These are phyloP conservation scores for Puccinia coronata DNA, from an alignment of 1,284 basidiomycete genomes.

Conservation along the genomic window DNA sequence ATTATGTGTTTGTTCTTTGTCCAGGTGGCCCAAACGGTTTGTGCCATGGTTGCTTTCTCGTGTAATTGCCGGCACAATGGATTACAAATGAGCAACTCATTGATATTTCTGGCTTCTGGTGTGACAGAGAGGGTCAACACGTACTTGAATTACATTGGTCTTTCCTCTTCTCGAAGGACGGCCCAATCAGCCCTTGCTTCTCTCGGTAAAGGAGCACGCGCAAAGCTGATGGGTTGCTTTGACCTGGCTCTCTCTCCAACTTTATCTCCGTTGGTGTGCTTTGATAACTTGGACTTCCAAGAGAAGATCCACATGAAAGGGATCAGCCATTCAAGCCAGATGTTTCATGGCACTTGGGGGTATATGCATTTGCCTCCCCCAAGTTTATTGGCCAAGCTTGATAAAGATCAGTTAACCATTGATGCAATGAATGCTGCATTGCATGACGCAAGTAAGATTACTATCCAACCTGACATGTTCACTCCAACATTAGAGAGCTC, in stretches of 20 bases:
- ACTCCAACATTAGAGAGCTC: not conserved
- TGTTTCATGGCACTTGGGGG: conserved; percentile 36
- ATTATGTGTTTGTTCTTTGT: no score
- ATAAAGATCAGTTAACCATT: not conserved
- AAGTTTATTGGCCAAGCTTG: not conserved
- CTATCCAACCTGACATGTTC: not conserved
- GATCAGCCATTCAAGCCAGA: not conserved
- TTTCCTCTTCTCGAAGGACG: not conserved
- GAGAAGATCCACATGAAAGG: not conserved
- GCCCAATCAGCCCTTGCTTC: not conserved
- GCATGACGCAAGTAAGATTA: not conserved
- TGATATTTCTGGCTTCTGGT: no score
- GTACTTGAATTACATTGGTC: conserved; percentile 10
- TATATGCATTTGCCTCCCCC: not conserved
- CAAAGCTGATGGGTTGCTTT: not conserved
- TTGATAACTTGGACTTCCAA: conserved; percentile 30
- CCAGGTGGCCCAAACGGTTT: not conserved
- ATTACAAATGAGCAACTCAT: not conserved
- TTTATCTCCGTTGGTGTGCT: not conserved
- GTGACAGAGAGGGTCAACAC: not conserved
- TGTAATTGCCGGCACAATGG: conserved; percentile 5
- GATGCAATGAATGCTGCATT: not conserved
- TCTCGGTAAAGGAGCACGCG: not conserved
- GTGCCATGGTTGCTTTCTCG: conserved; percentile 4
- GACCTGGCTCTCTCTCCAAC: not conserved